Conservation (phyloP, 2,329 filamentous ascomycete genomes). For the Pseudogymnoascus destructans region DNA sequence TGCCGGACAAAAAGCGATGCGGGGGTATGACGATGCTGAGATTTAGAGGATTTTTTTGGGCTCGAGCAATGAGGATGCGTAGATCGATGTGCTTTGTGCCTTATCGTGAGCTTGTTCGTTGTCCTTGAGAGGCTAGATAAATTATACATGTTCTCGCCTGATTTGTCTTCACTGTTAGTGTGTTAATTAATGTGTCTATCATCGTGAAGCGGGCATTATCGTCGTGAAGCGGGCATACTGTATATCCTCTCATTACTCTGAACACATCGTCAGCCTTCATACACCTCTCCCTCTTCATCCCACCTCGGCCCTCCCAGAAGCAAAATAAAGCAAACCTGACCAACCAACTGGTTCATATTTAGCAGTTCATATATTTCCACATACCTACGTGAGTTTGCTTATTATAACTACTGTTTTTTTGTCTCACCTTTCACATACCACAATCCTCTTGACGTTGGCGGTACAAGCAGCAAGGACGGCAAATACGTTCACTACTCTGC, state of each 20-base stretch:
- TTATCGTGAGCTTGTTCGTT: conserved; percentile 7
- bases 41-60: background rate
- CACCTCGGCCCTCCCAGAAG: background rate
- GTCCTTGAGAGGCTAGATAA: conserved; percentile 1
- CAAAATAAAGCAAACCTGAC: too few species aligned
- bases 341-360: background rate
- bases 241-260: background rate
- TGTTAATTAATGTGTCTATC: background rate
- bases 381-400: too few species aligned
- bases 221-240: background rate
- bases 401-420: too few species aligned
- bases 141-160: conserved; percentile 7
- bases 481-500: too few species aligned
- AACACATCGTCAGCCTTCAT: background rate
- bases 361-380: background rate
- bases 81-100: conserved; percentile 4
- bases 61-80: conserved; percentile 2
- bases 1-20: background rate
- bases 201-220: background rate
- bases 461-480: too few species aligned
- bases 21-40: background rate
- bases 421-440: too few species aligned
- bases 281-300: background rate
- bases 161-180: background rate
- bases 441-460: too few species aligned